Evolutionary conservation across 139 green algal species (phyloP), one percentile per base, ranked within the genome.

Genomic region (Closterium sp.): DNA sequence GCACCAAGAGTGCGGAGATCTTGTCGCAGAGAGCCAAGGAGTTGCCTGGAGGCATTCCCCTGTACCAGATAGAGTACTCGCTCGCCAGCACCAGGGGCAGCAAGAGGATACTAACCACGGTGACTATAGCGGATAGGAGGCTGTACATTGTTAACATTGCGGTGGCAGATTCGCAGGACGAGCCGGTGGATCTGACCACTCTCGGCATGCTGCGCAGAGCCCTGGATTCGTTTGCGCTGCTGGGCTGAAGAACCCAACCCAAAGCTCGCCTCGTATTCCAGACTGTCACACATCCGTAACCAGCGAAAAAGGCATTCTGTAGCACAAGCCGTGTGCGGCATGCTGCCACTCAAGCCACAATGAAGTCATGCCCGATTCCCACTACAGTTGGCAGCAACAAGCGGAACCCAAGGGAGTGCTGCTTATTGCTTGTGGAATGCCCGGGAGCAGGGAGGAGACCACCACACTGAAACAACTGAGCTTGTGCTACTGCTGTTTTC

Each of bases 141-240:
- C 55, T 94, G 25, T 93, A 90, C 87, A 94, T 94, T 87, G 36
- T 94, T 1, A 94, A 94, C 84, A 94, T 94, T 85, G 84, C 91
- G 21, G 93, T 85, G 19, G 12, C 91, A 4, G 91, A 93, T 33
- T 89, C 43, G 43, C 10, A 32, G 31, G 84, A 10, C 25, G 23
- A 84, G 28, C 36, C 89, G 0, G 89, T 83, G n/a, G 31, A 83
- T n/a, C 25, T 33, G 2, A 35, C 30, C 19, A 83, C 89, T 7
- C 23, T 83, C 19, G 31, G 34, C 3, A 28, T 32, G 30, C 31
- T 91, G 4, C 89, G 89, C 6, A 38, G 89, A 28, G 89, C 89
- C 10, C 89, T 91, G 64, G 89, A 91, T 23, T 91, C 89, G 28
- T 91, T 91, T 32, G 66, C 89, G n/a, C 89, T 91, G 16, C 55